These are phyloP conservation scores for Globisporangium lucens DNA, from an alignment of 352 stramenopile genomes.

Conservation along the genomic window DNA sequence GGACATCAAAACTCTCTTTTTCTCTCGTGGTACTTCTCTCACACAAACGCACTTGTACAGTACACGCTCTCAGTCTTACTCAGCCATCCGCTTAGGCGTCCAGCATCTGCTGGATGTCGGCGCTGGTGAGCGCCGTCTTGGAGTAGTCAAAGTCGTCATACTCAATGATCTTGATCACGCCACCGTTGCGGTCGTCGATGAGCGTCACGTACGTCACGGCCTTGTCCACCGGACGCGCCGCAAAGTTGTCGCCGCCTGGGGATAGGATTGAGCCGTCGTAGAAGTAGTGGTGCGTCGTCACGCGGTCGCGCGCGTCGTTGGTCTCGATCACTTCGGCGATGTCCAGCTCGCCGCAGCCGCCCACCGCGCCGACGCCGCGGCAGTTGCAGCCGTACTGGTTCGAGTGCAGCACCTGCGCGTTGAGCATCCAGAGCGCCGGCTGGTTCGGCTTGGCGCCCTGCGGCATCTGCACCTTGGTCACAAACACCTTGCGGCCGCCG, in stretches of 20 bases:
- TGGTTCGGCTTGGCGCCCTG: conserved; percentile 33
- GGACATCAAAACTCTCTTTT: not conserved
- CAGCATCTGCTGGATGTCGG: conserved; percentile 10
- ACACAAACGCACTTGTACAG: conserved; percentile 1
- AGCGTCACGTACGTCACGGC: conserved; percentile 34
- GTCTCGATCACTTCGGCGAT: conserved; percentile 72
- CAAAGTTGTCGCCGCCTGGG: conserved; percentile 34
- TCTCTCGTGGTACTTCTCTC: not conserved
- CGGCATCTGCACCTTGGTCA: conserved; percentile 28
- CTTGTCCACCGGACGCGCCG: conserved; percentile 21
- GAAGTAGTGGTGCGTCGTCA: conserved; percentile 29
- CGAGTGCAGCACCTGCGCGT: conserved; percentile 59
- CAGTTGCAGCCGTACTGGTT: conserved; percentile 80
- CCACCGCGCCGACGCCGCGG: conserved; percentile 41
- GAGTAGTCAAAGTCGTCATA: conserved; percentile 28
- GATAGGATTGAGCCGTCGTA: conserved; percentile 20
- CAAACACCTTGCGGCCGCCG: conserved; percentile 25
- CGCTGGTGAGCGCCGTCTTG: not conserved
- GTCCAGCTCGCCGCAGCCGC: conserved; percentile 70
- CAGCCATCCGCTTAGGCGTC: not conserved
- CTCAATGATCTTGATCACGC: conserved; percentile 36
- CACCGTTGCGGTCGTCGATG: conserved; percentile 25
- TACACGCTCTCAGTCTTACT: not conserved
- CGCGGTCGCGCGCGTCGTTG: conserved; percentile 27
- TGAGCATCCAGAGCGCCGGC: conserved; percentile 74